Conservation (phyloP, 1,139 yeast genomes). For the Dujonia santamariae region DNA sequence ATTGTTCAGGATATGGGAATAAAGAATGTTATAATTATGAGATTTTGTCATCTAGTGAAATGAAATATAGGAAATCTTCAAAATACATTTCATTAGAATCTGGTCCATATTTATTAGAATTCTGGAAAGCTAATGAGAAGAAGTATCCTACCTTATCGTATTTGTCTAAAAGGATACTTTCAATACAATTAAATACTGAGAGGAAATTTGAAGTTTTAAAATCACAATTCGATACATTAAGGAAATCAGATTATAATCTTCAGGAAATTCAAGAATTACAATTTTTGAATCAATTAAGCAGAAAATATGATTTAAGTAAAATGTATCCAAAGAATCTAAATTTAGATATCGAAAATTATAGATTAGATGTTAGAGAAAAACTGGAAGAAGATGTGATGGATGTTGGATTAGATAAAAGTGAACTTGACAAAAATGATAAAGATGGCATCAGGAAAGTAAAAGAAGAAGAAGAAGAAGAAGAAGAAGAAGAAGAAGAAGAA, state of each 20-base stretch:
- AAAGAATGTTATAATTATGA: conserved; percentile 25
- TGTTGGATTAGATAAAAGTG: not conserved
- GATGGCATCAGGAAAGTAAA: no score
- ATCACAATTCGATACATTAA: conserved; percentile 11
- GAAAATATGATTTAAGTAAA: conserved; percentile 16
- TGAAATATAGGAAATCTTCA: conserved; percentile 9
- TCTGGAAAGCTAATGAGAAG: conserved; percentile 18
- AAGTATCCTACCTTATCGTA: conserved; percentile 16
- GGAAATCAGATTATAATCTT: conserved; percentile 6
- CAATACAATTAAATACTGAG: conserved; percentile 18
- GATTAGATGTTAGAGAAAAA: not conserved
- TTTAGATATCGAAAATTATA: conserved; percentile 19
- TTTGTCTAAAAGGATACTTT: conserved; percentile 15
- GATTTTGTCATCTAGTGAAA: conserved; percentile 17
- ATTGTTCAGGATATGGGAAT: conserved; percentile 25
- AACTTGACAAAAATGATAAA: no score
- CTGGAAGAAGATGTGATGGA: not conserved
- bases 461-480: not conserved
- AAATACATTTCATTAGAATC: conserved; percentile 14
- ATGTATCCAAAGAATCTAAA: conserved; percentile 18
- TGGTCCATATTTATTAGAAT: conserved; percentile 16
- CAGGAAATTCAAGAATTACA: conserved; percentile 19
- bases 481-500: not conserved
- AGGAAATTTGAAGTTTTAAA: conserved; percentile 16
- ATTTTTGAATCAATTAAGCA: conserved; percentile 19